Evolutionary conservation across 108 stramenopile species (phyloP).

Genomic region (Parietichytrium sp.): DNA sequence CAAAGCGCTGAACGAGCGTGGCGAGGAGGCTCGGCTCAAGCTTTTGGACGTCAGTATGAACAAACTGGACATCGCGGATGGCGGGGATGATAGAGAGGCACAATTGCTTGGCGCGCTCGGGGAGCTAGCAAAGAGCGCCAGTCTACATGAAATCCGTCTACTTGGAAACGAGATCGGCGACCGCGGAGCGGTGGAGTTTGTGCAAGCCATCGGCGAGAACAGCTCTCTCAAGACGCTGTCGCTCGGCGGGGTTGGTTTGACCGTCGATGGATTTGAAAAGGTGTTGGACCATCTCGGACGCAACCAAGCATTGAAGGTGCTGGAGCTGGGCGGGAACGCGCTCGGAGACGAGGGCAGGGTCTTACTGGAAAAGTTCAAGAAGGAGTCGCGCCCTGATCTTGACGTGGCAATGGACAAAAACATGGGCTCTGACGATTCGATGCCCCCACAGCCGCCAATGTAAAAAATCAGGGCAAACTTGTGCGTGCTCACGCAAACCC

Average conservation of each 20-base stretch:
- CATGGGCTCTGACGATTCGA: too few relatives aligned
- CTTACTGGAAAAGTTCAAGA: neutral
- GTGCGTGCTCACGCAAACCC: too few relatives aligned
- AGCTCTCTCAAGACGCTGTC: constrained; percentile 40
- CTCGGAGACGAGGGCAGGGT: constrained; percentile 23
- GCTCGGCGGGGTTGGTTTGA: constrained; percentile 42
- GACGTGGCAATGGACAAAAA: neutral
- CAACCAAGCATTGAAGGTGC: constrained; percentile 31
- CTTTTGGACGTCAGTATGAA: neutral
- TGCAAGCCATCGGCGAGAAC: constrained; percentile 45
- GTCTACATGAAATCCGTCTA: constrained; percentile 42
- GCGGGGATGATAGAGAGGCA: neutral
- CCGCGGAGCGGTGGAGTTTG: constrained; percentile 5
- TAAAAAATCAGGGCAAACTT: too few relatives aligned
- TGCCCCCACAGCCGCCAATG: too few relatives aligned
- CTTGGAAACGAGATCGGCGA: constrained; percentile 44
- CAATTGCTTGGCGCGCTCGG: neutral
- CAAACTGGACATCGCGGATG: neutral
- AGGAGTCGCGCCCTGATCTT: neutral
- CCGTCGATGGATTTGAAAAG: constrained; percentile 48
- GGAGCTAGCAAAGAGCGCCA: neutral
- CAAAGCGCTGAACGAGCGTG: neutral
- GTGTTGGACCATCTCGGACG: constrained; percentile 42
- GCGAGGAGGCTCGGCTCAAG: neutral
- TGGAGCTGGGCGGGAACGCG: constrained; percentile 20